phyloP scores from a whole-genome alignment of 2,329 filamentous ascomycete genomes.

The Diaporthe aspalathi region DNA sequence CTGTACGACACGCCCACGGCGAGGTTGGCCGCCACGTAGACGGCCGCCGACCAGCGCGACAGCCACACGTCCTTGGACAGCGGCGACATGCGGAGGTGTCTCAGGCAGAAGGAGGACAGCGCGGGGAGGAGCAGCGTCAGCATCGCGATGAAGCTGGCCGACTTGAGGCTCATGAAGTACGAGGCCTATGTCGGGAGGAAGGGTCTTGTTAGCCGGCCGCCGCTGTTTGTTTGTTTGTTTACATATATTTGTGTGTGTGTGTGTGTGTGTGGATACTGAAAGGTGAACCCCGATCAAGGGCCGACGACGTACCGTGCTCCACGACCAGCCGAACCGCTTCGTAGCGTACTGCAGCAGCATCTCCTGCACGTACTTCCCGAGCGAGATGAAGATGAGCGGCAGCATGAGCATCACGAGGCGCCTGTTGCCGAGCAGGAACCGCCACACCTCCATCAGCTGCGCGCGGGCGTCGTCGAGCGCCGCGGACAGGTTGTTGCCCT shows the following conservation, averaged over 20 bases:
- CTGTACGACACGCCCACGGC: constrained; percentile 52
- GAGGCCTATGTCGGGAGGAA: constrained; percentile 50
- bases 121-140: constrained; percentile 54
- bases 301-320: constrained; percentile 51
- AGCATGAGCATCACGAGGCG: constrained; percentile 53
- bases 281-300: too few relatives aligned
- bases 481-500: constrained; percentile 21
- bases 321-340: constrained; percentile 61
- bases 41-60: constrained; percentile 48
- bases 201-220: neutral
- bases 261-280: too few relatives aligned
- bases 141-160: constrained; percentile 51
- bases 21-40: constrained; percentile 50
- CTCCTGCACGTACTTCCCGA: constrained; percentile 50
- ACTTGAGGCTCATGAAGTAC: constrained; percentile 54
- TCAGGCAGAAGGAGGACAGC: constrained; percentile 48
- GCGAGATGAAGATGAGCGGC: constrained; percentile 49
- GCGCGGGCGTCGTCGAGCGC: constrained; percentile 40
- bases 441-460: constrained; percentile 37
- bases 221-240: too few relatives aligned
- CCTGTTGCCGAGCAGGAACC: constrained; percentile 54
- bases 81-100: constrained; percentile 46
- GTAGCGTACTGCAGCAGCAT: constrained; percentile 65
- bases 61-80: constrained; percentile 56
- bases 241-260: too few relatives aligned